Base-by-base conservation (phyloP, 805 yeast species). In the Schizosaccharomyces japonicus region DNA sequence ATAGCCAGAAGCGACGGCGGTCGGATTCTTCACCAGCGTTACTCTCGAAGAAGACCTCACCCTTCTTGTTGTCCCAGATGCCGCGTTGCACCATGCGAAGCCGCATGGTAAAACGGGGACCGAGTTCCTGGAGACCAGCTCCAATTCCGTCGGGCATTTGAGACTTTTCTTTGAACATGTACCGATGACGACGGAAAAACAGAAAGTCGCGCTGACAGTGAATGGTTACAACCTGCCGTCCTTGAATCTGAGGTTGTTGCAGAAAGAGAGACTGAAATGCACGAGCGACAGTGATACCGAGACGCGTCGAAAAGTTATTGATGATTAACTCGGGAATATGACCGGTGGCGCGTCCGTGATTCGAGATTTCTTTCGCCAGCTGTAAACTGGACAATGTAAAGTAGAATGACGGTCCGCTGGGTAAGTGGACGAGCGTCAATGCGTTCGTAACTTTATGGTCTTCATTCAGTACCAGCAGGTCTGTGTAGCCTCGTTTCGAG, bases 151-250 rank as follows among this genome's bases (percentile, higher is more conserved):
- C 98, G 17, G 42, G 42, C 1, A 87, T 95, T 56, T 75, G 77
- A 61, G 83, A 93, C 54, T 84, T 95, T 59, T 83, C 80, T 58
- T 73, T 71, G 65, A 90, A 90, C 1, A 83, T 67, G 56, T 90
- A 90, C 57, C 98, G 72, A 59, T 90, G 98, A 64, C 95, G 75
- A 65, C 98, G 73, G 69, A 90, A 87, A 57, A 90, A 90, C 39
- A 90, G 80, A 60, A 71, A 90, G 61, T 90, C 98, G 67, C 98
- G 72, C 61, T 90, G 98, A 60, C 90, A 90, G 61, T 90, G 98
- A 58, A 90, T 64, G 0, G 98, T 90, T 27, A 90, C 78, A 42
- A 83, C 98, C 60, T 90, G 95, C 57, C 98, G 72, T 27, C 98
- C 98, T 60, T 80, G 80, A 55, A 90, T 73, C 58, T 90, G 95